phyloP scores from a whole-genome alignment of 164 flowering plant species.

The Cinnamomum chago region DNA sequence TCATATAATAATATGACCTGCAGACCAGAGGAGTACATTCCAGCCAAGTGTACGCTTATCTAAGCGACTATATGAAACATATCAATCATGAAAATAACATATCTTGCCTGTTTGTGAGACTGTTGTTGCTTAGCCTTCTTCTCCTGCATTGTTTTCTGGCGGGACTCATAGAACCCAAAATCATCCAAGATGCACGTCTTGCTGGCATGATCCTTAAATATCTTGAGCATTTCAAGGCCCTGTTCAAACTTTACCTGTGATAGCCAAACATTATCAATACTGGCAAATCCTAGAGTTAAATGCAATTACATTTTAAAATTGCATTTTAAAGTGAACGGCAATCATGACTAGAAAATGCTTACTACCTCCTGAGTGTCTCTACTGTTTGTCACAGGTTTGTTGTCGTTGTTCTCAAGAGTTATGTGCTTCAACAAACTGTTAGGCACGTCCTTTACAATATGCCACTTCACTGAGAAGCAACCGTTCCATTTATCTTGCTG shows the following conservation, averaged over 20 bases:
- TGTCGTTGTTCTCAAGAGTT: constrained; percentile 76
- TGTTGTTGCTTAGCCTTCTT: constrained; percentile 72
- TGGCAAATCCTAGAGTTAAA: neutral
- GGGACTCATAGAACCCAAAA: constrained; percentile 74
- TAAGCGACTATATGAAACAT: neutral
- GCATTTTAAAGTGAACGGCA: neutral
- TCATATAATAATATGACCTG: no score
- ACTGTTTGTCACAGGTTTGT: constrained; percentile 86
- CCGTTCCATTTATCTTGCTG: constrained; percentile 96
- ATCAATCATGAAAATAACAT: neutral
- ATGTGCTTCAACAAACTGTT: constrained; percentile 79
- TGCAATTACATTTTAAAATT: no score
- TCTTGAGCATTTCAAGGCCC: constrained; percentile 71
- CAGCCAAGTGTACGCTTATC: neutral
- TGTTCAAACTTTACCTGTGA: constrained; percentile 70
- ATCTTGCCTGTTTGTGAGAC: constrained; percentile 59
- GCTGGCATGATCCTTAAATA: constrained; percentile 68
- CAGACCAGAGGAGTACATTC: neutral
- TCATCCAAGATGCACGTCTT: constrained; percentile 77
- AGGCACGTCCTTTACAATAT: constrained; percentile 85
- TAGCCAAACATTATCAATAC: neutral
- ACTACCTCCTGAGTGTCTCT: constrained; percentile 95
- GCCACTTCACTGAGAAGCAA: constrained; percentile 84
- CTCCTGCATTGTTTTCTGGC: constrained; percentile 72
- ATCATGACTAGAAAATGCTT: neutral